Evolutionary conservation across 129 eudicot genomes (phyloP), one percentile per base, ranked within the genome.

Genomic region (Arctium minus): DNA sequence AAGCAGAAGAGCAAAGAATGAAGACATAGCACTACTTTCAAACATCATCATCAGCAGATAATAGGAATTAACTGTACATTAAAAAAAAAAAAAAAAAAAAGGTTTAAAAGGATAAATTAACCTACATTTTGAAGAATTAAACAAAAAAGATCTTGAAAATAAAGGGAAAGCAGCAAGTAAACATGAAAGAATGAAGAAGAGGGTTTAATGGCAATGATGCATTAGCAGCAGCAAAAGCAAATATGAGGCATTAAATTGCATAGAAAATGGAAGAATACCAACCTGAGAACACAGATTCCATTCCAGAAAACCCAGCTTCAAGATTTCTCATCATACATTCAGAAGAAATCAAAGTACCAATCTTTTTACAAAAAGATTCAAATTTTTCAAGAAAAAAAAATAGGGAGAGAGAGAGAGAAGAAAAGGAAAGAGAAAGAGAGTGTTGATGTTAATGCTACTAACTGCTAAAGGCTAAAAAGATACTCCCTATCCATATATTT

Each of bases 211-310:
- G 8, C n/a, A 69, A 65, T 83, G 81, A 82, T 82, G 85, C 81
- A 82, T 39, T 60, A 44, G 32, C 33, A 73, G 73, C 27, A 22
- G 27, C 27, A 22, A 22, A 22, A 22, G 27, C 31, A 81, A 56
- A 73, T 38, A 72, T 12, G 70, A 73, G 31, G 78, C 56, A 72
- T 73, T 74, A 29, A 73, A 56, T 3, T 71, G 75, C 27, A 50
- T 8, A 5, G 3, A 67, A 40, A 3, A 13, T 5, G 60, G 6
- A 38, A 37, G 37, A 48, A 40, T 76, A 78, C 48, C 6, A 73
- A 87, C 90, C 90, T 87, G 90, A 87, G 35, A 77, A 80, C 81
- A 80, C 86, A 81, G 90, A 87, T 76, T 84, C 91, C 84, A 85
- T 79, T 33, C 86, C 88, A 11, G 84, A 70, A 88, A 74, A 75